Evolutionary conservation across 352 stramenopile genomes (phyloP).

Genomic region (Pythium insidiosum): DNA sequence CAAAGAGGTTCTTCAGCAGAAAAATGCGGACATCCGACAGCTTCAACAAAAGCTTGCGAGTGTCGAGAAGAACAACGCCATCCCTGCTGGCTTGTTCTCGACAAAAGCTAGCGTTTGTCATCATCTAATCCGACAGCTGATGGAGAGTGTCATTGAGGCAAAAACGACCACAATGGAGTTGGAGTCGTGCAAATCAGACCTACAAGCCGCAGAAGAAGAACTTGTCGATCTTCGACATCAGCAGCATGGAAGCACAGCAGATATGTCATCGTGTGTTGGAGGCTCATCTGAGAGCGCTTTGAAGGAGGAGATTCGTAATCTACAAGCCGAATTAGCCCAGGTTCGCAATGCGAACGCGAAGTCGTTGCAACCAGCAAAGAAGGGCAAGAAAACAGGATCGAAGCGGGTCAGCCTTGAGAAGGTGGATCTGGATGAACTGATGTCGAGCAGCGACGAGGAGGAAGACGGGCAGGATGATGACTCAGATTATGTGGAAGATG

Average conservation of each 20-base stretch:
- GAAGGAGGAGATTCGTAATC: slow-evolving; percentile 14
- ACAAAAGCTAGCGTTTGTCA: slow-evolving; percentile 30
- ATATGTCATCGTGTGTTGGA: no score
- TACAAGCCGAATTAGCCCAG: slow-evolving; percentile 13
- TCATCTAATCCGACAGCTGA: slow-evolving; percentile 37
- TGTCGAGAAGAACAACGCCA: slow-evolving; percentile 35
- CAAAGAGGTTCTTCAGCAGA: slow-evolving; percentile 28
- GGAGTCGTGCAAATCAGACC: slow-evolving; percentile 23
- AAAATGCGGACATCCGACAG: slow-evolving; percentile 46
- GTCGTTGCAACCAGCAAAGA: no score
- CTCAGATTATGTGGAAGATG: slow-evolving; percentile 55
- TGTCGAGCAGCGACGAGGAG: slow-evolving; percentile 47
- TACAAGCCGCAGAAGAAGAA: slow-evolving; percentile 22
- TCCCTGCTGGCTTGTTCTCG: slow-evolving; percentile 38
- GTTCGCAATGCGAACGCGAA: no score
- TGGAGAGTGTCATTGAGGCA: slow-evolving; percentile 32
- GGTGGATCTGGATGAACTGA: slow-evolving; percentile 32
- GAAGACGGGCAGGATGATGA: slow-evolving; percentile 49
- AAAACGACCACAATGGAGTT: slow-evolving; percentile 27
- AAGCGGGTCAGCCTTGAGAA: slow-evolving; percentile 28
- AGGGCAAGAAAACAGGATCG: slow-evolving; percentile 30
- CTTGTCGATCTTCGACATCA: slow-evolving; percentile 17
- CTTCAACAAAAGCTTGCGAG: slow-evolving; percentile 54
- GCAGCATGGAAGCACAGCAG: no score
- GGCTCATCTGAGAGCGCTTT: background rate